Evolutionary conservation across 805 yeast genomes (phyloP), one percentile per base, ranked within the genome.

Genomic region (Clavispora carvajalis): DNA sequence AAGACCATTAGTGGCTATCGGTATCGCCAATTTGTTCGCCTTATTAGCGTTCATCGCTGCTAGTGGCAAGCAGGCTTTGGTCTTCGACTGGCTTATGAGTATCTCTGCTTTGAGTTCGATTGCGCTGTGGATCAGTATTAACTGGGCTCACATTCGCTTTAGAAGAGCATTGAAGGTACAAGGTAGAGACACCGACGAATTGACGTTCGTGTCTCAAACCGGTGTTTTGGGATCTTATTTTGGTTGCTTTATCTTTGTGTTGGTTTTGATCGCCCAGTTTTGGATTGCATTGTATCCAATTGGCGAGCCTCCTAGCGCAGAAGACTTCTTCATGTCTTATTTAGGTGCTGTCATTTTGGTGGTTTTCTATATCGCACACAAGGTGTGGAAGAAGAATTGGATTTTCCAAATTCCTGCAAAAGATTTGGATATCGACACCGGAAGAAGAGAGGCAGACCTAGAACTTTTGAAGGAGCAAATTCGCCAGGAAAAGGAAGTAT

Each of bases 121-220:
- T 44, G 78, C 83, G 62, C 80, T 86, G 25, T 85, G 95, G 95
- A 82, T 81, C 38, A 76, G 87, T 6, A 79, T 85, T 47, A 79
- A 83, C 55, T 62, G 75, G 31, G 76, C 82, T 34, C 90, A 82
- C 55, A 49, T 81, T 31, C 73, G 79, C 43, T 85, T 84, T 64
- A 74, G 77, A 56, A 69, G 73, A 38, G 88, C 84, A 2, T 70
- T 77, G 47, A 49, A 56, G 26, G 76, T 68, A 1, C 87, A 85
- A 51, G 65, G 65, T n/a, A 57, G 72, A 53, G 48, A 47, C 24
- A 59, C 64, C 7, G 60, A 59, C 39, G 71, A 66, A 41, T 49
- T 68, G 36, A 55, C 60, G 7, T 68, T 60, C 44, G 59, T 52
- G 22, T 57, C 71, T 1, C 69, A 61, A 44, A 62, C 69, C 6